Evolutionary conservation across 1,139 yeast species (phyloP).

Genomic region (Suhomyces kunorum): DNA sequence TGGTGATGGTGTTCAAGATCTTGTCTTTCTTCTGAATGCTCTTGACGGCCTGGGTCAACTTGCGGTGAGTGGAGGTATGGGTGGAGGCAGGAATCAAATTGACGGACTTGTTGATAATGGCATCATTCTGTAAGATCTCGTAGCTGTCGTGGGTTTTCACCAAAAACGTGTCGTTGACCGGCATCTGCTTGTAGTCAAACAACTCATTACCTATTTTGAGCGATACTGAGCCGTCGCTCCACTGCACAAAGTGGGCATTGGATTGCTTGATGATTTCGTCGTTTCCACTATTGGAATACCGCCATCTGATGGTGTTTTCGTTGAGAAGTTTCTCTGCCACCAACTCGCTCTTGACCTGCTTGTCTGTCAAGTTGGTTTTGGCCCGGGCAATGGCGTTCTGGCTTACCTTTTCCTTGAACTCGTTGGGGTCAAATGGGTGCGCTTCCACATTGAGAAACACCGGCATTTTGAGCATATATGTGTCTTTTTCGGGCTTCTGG

Average conservation of each 20-base stretch:
- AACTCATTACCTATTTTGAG: slow-evolving; percentile 84
- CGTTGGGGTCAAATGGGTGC: slow-evolving; percentile 79
- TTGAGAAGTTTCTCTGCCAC: slow-evolving; percentile 57
- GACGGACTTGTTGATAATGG: slow-evolving; percentile 53
- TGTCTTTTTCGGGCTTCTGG: slow-evolving; percentile 41
- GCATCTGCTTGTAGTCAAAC: slow-evolving; percentile 71
- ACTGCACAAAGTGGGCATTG: slow-evolving; percentile 84
- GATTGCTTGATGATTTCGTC: slow-evolving; percentile 75
- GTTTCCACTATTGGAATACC: slow-evolving; percentile 70
- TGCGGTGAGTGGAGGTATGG: slow-evolving; percentile 75
- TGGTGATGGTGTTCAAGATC: slow-evolving; percentile 66
- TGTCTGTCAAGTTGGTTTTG: slow-evolving; percentile 31
- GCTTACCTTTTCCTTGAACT: slow-evolving; percentile 57
- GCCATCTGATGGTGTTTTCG: slow-evolving; percentile 90
- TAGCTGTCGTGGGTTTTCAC: slow-evolving; percentile 71
- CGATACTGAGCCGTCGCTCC: slow-evolving; percentile 92
- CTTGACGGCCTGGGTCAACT: slow-evolving; percentile 75
- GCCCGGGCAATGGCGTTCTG: slow-evolving; percentile 49
- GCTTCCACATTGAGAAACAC: slow-evolving; percentile 82
- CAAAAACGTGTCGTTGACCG: slow-evolving; percentile 72
- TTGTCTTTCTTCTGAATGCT: slow-evolving; percentile 61
- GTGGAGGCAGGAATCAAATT: slow-evolving; percentile 89
- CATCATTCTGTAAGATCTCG: slow-evolving; percentile 64
- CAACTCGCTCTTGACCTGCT: slow-evolving; percentile 45
- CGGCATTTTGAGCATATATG: slow-evolving; percentile 71